A percentile compares a stretch with the other conserved stretches of the same genome.
phyloP scores from a whole-genome alignment of 2,329 filamentous ascomycete species.

The Monilinia laxa region DNA sequence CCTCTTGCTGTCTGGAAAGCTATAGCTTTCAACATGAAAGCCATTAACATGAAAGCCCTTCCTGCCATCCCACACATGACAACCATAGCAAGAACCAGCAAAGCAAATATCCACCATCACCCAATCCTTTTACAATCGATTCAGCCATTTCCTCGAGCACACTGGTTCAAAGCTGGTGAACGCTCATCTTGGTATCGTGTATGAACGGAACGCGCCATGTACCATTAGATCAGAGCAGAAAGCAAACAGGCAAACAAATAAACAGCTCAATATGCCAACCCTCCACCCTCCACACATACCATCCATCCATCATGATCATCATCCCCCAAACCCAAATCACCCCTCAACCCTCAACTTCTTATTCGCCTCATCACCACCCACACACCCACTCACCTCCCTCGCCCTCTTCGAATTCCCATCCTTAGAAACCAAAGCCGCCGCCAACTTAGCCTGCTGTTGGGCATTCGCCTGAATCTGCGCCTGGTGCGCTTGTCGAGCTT shows the following conservation, averaged over 20 bases:
- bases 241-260: too few species aligned
- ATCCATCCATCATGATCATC: too few species aligned
- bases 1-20: not conserved
- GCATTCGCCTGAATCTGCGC: not conserved
- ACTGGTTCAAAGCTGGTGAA: too few species aligned
- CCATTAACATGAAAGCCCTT: not conserved
- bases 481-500: not conserved
- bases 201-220: too few species aligned
- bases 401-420: conserved; percentile 1
- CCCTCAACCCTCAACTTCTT: not conserved
- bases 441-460: not conserved
- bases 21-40: not conserved
- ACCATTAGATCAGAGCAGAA: too few species aligned
- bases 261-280: too few species aligned
- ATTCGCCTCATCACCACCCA: not conserved
- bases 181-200: too few species aligned
- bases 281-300: not conserved
- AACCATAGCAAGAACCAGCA: not conserved
- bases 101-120: too few species aligned
- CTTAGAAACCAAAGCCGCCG: not conserved
- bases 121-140: too few species aligned
- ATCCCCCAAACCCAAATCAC: not conserved
- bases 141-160: too few species aligned
- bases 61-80: not conserved
- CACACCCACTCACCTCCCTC: not conserved